Base-by-base conservation (phyloP, 2,329 filamentous ascomycete genomes). In the Fusarium sp. region DNA sequence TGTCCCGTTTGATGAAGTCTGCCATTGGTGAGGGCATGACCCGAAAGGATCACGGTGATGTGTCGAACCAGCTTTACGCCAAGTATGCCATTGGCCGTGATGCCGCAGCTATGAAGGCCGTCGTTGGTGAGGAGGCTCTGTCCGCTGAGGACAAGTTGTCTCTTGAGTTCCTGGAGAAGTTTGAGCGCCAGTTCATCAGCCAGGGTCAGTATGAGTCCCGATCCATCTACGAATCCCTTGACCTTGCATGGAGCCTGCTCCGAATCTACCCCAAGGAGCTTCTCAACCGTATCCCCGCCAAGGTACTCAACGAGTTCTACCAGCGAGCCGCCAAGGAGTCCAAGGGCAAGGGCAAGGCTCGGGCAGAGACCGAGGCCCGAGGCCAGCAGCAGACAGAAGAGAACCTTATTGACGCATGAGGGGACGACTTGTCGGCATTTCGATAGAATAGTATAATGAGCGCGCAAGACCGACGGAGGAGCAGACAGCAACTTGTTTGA, bases 41-140 rank as follows among this genome's bases (percentile, higher is more conserved):
- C 23, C 91, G 95, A 72, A 93, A 92, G 79, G 96, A 99, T 73
- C 95, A 99, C 79, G 92, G 92, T 70, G 95, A 99, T 80, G 95
- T 99, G 46, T 99, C 95, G 69, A 99, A 99, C 84, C 95, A 99
- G 84, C 86, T 99, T 66, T 99, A 99, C 77, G 95, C 95, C 80
- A 99, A 99, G 81, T 99, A 99, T 77, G 95, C 95, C 77, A 98
- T 99, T 75, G 95, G 95, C 75, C 93, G 94, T 84, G 95, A 99
- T 73, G 95, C 95, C 17, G 94, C 96, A 33, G 90, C 93, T 76
- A 99, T 99, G 95, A 99, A 98, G 83, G 95, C 95, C 60, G 95
- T 99, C 77, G 95, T 99, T 57, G 95, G 95, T 80, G 96, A 99
- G 80, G 95, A 99, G 77, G 95, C 95, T 31, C 79, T 99, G 73